phyloP scores from a whole-genome alignment of 192 early-diverging fungal species.

The Spinellus fusiger region DNA sequence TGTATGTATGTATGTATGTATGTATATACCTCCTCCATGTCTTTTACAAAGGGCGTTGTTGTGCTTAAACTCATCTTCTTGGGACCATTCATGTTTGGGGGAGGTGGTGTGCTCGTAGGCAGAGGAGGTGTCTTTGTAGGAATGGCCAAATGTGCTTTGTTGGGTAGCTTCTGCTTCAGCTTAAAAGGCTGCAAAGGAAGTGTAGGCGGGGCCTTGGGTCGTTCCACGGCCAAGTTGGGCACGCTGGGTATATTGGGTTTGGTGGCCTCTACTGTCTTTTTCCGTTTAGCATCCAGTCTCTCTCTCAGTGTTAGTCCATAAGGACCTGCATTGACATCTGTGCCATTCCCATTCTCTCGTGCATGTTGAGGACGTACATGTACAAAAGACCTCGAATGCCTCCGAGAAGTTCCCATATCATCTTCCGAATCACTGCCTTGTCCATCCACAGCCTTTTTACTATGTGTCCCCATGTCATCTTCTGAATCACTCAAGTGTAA shows the following conservation, averaged over 20 bases:
- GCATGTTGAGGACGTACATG: too few species aligned
- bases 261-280: neutral
- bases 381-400: too few species aligned
- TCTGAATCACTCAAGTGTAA: neutral
- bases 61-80: neutral
- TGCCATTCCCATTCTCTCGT: neutral
- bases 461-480: neutral
- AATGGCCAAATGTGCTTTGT: constrained; percentile 14
- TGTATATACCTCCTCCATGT: neutral
- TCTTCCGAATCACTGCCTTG: too few species aligned
- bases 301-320: constrained; percentile 3
- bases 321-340: neutral
- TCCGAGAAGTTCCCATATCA: too few species aligned
- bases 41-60: neutral
- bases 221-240: too few species aligned
- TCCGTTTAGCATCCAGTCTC: constrained; percentile 12
- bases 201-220: neutral
- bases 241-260: neutral
- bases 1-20: too few species aligned
- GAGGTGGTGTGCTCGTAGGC: neutral
- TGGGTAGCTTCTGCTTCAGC: constrained; percentile 25
- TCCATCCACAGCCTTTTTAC: neutral
- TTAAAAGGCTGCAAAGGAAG: neutral
- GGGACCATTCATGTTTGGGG: neutral
- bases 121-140: neutral